Conservation (phyloP, 2,329 filamentous ascomycete species). For the Akanthomyces muscarius region DNA sequence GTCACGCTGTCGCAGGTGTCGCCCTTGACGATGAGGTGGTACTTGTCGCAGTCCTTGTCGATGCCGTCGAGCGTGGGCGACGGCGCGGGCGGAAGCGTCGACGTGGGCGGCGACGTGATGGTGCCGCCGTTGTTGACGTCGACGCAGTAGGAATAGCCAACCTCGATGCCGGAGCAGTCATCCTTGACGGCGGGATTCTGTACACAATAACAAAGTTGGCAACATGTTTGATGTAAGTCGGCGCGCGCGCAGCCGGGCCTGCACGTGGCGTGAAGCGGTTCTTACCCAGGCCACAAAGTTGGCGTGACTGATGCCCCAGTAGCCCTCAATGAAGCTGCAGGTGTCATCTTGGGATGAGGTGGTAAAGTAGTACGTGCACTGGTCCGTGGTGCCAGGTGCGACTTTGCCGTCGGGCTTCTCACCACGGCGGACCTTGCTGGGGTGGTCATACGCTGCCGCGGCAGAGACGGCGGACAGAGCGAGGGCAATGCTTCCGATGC, state of each 20-base stretch:
- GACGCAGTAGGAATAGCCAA: slow-evolving; percentile 17
- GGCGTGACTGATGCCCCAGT: slow-evolving; percentile 9
- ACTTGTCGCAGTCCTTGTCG: slow-evolving; percentile 16
- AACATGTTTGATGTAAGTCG: background rate
- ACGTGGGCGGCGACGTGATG: background rate
- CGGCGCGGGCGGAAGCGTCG: background rate
- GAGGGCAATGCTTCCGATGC: background rate
- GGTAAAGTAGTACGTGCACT: slow-evolving; percentile 9
- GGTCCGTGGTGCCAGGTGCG: background rate
- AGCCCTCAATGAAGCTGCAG: slow-evolving; percentile 2
- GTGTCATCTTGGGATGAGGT: slow-evolving; percentile 2
- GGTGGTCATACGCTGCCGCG: background rate
- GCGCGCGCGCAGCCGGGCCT: too few relatives aligned
- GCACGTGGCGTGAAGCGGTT: too few relatives aligned
- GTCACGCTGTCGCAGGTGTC: slow-evolving; percentile 16
- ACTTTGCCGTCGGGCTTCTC: slow-evolving; percentile 4
- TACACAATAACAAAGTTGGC: background rate
- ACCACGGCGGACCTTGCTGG: background rate
- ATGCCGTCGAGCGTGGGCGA: slow-evolving; percentile 11
- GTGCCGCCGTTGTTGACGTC: slow-evolving; percentile 8
- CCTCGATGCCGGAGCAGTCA: slow-evolving; percentile 8
- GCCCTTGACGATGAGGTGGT: slow-evolving; percentile 8
- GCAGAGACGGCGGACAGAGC: background rate
- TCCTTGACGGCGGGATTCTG: slow-evolving; percentile 18
- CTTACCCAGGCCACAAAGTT: slow-evolving; percentile 14